These are phyloP conservation scores for Phytophthora colocasiae DNA, from an alignment of 352 stramenopile species.

Conservation along the genomic window DNA sequence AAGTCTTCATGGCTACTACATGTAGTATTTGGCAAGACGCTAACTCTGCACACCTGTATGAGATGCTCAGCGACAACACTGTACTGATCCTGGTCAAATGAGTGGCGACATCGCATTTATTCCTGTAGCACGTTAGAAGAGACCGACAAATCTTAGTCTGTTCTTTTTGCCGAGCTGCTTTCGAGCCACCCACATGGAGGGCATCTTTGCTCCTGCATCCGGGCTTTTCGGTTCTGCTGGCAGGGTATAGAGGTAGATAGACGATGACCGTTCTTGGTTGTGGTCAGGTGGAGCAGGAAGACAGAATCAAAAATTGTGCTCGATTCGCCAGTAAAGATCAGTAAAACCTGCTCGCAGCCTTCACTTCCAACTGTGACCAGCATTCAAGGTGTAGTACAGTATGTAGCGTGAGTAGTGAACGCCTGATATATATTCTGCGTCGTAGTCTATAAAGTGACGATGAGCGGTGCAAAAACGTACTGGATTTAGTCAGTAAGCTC, in stretches of 20 bases:
- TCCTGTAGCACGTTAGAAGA: conserved; percentile 5
- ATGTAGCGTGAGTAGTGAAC: too few relatives aligned
- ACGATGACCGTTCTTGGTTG: too few relatives aligned
- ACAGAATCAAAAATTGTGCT: too few relatives aligned
- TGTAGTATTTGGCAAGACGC: neutral
- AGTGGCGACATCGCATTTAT: conserved; percentile 29
- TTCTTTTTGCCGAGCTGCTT: conserved; percentile 7
- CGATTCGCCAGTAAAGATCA: too few relatives aligned
- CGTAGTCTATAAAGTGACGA: too few relatives aligned
- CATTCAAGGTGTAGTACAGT: neutral
- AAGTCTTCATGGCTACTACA: conserved; percentile 1
- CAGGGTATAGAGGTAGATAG: neutral
- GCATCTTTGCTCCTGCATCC: neutral
- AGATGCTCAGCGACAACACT: conserved; percentile 15
- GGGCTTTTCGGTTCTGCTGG: conserved; percentile 2
- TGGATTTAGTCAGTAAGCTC: too few relatives aligned
- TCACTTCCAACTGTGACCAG: conserved; percentile 5
- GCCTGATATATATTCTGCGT: too few relatives aligned
- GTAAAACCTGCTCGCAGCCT: conserved; percentile 8
- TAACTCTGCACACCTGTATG: neutral
- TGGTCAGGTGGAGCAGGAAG: too few relatives aligned
- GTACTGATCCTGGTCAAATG: conserved; percentile 21
- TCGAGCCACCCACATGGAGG: conserved; percentile 1
- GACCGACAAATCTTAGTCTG: conserved; percentile 3
- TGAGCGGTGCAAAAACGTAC: too few relatives aligned